A percentile compares a stretch with the other conserved stretches of the same genome.
These are phyloP conservation scores for Aureobasidium sp. DNA, from an alignment of 2,329 filamentous ascomycete species.

Conservation along the genomic window DNA sequence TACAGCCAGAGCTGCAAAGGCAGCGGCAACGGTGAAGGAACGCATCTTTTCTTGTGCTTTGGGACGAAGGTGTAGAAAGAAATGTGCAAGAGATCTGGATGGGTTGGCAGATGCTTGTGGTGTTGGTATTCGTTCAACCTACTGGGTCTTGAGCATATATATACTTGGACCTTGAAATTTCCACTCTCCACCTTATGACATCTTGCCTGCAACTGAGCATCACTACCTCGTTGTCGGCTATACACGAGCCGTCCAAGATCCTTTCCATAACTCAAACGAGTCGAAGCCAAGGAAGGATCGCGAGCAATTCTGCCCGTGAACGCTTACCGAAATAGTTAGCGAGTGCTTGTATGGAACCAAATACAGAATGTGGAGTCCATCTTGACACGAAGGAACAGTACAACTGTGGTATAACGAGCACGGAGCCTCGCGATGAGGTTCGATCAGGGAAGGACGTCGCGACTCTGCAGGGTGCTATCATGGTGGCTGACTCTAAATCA, in stretches of 20 bases:
- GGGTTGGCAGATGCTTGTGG: not conserved
- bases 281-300: conserved; percentile 9
- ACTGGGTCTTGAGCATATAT: conserved; percentile 1
- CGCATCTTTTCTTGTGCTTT: not conserved
- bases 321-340: not conserved
- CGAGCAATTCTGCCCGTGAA: not conserved
- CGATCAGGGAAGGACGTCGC: conserved; percentile 1
- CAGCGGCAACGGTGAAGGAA: conserved; percentile 11
- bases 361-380: not conserved
- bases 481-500: conserved; percentile 9
- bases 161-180: not conserved
- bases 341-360: not conserved
- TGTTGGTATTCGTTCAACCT: not conserved
- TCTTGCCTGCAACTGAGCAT: conserved; percentile 5
- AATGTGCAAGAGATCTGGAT: not conserved
- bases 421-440: not conserved
- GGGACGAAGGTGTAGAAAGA: not conserved
- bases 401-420: conserved; percentile 8
- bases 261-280: not conserved
- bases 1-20: conserved; percentile 14
- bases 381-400: conserved; percentile 4
- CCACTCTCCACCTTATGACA: not conserved
- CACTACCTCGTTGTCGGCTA: not conserved
- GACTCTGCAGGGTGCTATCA: not conserved
- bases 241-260: not conserved